Base-by-base conservation (phyloP, 805 yeast genomes). In the Metschnikowia lunata region DNA sequence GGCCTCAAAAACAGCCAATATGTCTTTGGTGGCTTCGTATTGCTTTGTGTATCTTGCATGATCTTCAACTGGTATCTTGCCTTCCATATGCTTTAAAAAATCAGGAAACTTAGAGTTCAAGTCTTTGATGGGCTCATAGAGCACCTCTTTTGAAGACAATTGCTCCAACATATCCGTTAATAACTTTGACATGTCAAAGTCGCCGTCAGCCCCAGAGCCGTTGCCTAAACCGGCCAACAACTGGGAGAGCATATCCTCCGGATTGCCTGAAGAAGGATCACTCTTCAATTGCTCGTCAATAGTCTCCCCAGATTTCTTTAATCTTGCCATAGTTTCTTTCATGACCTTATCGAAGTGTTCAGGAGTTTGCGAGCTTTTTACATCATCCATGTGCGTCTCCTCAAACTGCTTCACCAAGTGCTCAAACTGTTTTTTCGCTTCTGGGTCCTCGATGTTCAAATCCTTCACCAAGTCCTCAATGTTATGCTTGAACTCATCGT, bases 121-220 rank as follows among this genome's bases (percentile, higher is more conserved):
- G 48, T 88, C 96, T 57, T 83, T 85, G 66, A 91, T 75, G 2
- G 98, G 97, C 54, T 85, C 95, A 59, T 87, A 90, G 32, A 91
- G 72, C 15, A 90, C 85, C 45, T 83, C 90, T 58, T 89, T 91
- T 6, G 93, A 80, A 7, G 93, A 79, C 61, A 91, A 74, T 59
- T 89, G 91, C 49, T 80, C 83, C 56, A 91, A 71, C 80, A 91
- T 81, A 31, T 85, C 88, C 14, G 74, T 75, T 48, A 88, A 66
- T 38, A 88, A 65, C 47, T 79, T 78, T 26, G 83, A 70, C 64
- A 83, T 75, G 57, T 84, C 89, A 50, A 84, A 64, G 47, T 74
- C 78, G 12, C 64, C 72, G 14, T 55, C 69, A 6, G 62, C 69
- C 1, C 58, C 71, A 8, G 54, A 64, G 1, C 60, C 63, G 30